Conservation (phyloP, 2,329 filamentous ascomycete species). For the Colletotrichum neosansevieriae region DNA sequence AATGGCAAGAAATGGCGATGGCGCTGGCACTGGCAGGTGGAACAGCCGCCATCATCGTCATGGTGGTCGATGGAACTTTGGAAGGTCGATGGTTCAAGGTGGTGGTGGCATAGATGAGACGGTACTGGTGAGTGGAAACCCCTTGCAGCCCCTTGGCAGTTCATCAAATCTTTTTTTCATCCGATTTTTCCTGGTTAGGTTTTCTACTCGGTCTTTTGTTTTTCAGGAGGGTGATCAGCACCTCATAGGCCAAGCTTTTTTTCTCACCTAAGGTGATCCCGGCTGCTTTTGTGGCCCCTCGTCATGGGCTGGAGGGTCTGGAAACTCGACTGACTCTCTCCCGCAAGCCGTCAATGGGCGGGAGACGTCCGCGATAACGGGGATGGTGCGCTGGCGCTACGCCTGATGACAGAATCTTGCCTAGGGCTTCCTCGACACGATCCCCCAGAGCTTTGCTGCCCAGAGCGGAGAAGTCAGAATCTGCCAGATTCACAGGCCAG, state of each 20-base stretch:
- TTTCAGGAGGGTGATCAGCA: conserved; percentile 22
- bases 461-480: conserved; percentile 25
- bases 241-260: conserved; percentile 23
- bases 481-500: conserved; percentile 5
- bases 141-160: conserved; percentile 12
- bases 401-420: conserved; percentile 30
- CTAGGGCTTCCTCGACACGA: conserved; percentile 27
- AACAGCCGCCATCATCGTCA: conserved; percentile 12
- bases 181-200: conserved; percentile 12
- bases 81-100: neutral
- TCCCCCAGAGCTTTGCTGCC: conserved; percentile 15
- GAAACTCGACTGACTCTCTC: conserved; percentile 34
- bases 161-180: conserved; percentile 29
- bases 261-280: conserved; percentile 1
- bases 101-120: conserved; percentile 12
- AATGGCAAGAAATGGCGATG: neutral
- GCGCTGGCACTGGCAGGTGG: conserved; percentile 18
- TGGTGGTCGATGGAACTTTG: conserved; percentile 11
- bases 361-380: conserved; percentile 12
- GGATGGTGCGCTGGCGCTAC: conserved; percentile 33
- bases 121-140: conserved; percentile 20
- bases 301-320: conserved; percentile 18
- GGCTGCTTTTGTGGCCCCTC: conserved; percentile 27
- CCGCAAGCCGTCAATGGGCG: conserved; percentile 12
- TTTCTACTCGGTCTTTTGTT: conserved; percentile 2